Conservation (phyloP, 1,284 basidiomycete genomes). For the Puccinia novopanici region DNA sequence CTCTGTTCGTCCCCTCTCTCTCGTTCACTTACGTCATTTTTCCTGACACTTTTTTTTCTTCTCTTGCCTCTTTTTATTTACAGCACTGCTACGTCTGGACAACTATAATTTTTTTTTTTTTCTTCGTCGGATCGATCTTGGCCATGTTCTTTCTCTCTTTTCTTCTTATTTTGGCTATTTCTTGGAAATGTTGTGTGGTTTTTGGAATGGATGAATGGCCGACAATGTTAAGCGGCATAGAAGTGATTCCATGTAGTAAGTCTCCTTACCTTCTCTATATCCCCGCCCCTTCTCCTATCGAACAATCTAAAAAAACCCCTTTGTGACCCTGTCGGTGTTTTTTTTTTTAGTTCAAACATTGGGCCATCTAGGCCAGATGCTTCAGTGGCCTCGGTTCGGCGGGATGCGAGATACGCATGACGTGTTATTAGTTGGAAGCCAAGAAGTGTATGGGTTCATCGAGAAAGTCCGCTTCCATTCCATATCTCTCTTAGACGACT, state of each 20-base stretch:
- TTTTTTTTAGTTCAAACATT: conserved; percentile 57
- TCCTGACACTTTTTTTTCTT: no score
- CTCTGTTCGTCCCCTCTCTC: conserved; percentile 50
- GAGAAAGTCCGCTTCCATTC: conserved; percentile 54
- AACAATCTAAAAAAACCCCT: neutral
- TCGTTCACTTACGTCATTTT: neutral
- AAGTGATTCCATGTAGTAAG: conserved; percentile 55
- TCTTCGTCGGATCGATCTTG: no score
- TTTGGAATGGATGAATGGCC: neutral
- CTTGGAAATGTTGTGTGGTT: neutral
- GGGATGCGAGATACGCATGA: conserved; percentile 59
- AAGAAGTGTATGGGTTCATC: conserved; percentile 58
- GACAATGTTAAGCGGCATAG: conserved; percentile 54
- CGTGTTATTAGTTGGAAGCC: conserved; percentile 58
- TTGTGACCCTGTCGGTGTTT: neutral
- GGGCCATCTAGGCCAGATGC: conserved; percentile 60
- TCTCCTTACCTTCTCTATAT: neutral
- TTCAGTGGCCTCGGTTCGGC: conserved; percentile 60
- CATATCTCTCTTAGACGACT: neutral
- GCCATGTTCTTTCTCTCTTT: conserved; percentile 4
- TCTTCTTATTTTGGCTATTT: neutral
- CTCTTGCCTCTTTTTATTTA: no score
- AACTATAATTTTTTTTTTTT: no score
- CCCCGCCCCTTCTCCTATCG: neutral
- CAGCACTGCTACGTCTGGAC: no score